Evolutionary conservation across 768 basidiomycete species (phyloP), one percentile per base, ranked within the genome.

Genomic region (Calocybe gangraenosa): DNA sequence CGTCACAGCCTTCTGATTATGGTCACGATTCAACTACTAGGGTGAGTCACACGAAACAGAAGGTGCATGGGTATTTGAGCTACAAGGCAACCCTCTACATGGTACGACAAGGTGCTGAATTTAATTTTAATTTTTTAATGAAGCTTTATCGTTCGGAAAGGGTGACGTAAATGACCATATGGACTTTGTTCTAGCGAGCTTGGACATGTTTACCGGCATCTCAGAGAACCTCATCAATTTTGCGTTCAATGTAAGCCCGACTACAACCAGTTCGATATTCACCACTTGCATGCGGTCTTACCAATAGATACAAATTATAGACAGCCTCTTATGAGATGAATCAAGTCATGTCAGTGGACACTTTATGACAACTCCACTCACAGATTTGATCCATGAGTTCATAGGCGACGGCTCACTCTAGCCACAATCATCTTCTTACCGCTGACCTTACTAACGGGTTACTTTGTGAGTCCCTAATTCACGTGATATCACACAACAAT

Each of bases 141-240:
- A 17, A 17, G 19, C 25, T 33, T 28, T 36, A 17, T 42, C n/a
- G 39, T 7, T 20, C 23, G 6, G n/a, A 8, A 39, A 83, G 81
- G 79, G 82, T 20, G 85, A 87, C 57, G 82, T 87, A 3, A 69
- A 71, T 45, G 85, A 87, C 55, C 83, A 86, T 58, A 78, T 85
- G 63, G 83, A 86, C 47, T 82, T 79, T 54, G 77, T 79, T 10
- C 60, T 87, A 38, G 66, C 72, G 7, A 81, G 75, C 48, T 57
- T 87, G 42, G 84, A 87, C 50, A 82, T 84, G 74, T 84, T 84
- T 52, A 69, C 76, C 7, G 76, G 70, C 7, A 75, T 84, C 37
- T 69, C 78, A 14, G 81, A 85, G 58, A 85, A 84, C 51, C 56
- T 84, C 46, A 82, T 85, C 49, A 74, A 79, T 46, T 86, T 79